Base-by-base conservation (phyloP, 768 basidiomycete genomes). In the Suillus paluster region DNA sequence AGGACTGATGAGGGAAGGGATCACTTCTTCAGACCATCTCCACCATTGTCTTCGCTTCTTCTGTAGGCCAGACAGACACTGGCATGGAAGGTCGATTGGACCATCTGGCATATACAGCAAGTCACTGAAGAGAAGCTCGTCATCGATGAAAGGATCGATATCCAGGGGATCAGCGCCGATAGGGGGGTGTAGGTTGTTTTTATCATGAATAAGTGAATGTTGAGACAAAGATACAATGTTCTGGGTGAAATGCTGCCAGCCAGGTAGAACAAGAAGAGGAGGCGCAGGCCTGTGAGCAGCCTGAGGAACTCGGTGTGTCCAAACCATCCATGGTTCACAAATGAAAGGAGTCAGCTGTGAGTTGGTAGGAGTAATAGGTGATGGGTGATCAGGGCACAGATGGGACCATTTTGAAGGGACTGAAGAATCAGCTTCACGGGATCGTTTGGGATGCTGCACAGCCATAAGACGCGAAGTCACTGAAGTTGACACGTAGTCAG, bases 31-130 rank as follows among this genome's bases (percentile, higher is more conserved):
- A 19, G 48, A 62, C 61, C 57, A 62, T 39, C 57, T 23, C 25
- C 23, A 33, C 61, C 61, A 62, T n/a, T 62, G 49, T 21, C 27
- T 62, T 36, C 48, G 34, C 50, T 62, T 62, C 41, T 62, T 62
- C n/a, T 48, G 25, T 0, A 46, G 17, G 34, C 30, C 38, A 33
- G 44, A 55, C n/a, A 45, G 46, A n/a, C 30, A 41, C 9, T 21
- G n/a, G 12, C 17, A 7, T 17, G 33, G 34, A 7, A 27, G 54
- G 44, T 57, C 21, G 36, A 55, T 44, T 7, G 53, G 54, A 14
- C 54, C 21, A 46, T 61, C 44, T 1, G 56, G 60, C 25, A 23
- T 27, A 23, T 61, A 44, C 2, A 38, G 45, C 6, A 38, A 23
- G 25, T 33, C 21, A 4, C 48, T 17, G 23, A 57, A 45, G 21